phyloP scores from a whole-genome alignment of 2,329 filamentous ascomycete species.

The Blumeria hordei region DNA sequence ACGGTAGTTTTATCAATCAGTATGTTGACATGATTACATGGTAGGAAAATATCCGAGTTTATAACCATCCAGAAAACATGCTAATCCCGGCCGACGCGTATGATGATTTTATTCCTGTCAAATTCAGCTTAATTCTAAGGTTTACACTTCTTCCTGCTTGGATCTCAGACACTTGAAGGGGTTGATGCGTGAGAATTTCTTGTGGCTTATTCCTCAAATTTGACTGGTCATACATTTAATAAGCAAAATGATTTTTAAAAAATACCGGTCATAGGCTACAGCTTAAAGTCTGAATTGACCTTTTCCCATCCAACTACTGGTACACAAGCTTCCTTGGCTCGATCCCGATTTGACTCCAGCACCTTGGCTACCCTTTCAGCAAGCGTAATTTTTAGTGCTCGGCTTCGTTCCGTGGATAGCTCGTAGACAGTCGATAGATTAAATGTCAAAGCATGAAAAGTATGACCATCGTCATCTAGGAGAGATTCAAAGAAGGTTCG shows the following conservation, averaged over 20 bases:
- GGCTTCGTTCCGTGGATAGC: constrained; percentile 57
- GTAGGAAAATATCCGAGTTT: too few relatives aligned
- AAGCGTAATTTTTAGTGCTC: constrained; percentile 43
- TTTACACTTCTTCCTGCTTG: too few relatives aligned
- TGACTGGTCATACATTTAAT: too few relatives aligned
- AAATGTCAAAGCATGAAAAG: constrained; percentile 63
- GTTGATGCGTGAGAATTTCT: too few relatives aligned
- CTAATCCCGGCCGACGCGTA: too few relatives aligned
- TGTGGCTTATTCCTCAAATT: too few relatives aligned
- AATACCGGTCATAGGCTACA: constrained; percentile 4
- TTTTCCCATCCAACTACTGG: constrained; percentile 10
- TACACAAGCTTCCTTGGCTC: background rate
- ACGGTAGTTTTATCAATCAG: too few relatives aligned
- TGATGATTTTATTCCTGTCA: too few relatives aligned
- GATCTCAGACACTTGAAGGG: too few relatives aligned
- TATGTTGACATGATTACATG: too few relatives aligned
- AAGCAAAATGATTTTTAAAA: background rate
- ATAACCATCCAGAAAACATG: too few relatives aligned
- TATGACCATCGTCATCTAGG: constrained; percentile 21
- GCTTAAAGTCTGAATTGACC: constrained; percentile 15
- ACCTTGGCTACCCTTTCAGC: constrained; percentile 39
- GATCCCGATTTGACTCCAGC: constrained; percentile 1
- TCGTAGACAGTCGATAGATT: constrained; percentile 85
- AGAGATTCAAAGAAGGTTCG: constrained; percentile 41
- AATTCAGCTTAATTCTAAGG: too few relatives aligned